phyloP scores from a whole-genome alignment of 176 grass and related monocot species.

The Raddia distichophylla region DNA sequence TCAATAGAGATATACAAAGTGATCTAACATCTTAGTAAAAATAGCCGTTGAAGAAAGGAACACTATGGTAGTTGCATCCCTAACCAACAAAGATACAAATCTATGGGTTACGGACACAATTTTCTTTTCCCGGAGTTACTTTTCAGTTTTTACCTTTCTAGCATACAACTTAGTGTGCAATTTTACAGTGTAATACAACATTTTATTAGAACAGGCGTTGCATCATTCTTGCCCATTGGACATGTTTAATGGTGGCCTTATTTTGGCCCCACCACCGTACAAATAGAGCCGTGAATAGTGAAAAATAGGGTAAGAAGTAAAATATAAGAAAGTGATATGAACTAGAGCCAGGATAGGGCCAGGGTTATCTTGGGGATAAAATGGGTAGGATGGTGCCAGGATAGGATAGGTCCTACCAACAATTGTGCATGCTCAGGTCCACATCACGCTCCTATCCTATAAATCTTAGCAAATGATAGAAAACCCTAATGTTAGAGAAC shows the following conservation, averaged over 20 bases:
- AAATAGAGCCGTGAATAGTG: no score
- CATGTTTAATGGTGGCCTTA: no score
- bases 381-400: no score
- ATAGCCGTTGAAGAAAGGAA: not conserved
- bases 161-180: not conserved
- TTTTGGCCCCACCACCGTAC: no score
- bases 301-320: no score
- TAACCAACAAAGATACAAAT: slow-evolving; percentile 1
- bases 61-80: not conserved
- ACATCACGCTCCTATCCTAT: not conserved
- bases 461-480: not conserved
- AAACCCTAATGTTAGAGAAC: not conserved
- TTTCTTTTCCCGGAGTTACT: slow-evolving; percentile 12
- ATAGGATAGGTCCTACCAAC: no score
- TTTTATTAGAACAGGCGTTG: not conserved
- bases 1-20: not conserved
- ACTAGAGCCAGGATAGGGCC: no score
- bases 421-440: no score
- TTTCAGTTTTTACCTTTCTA: not conserved
- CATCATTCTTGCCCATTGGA: not conserved
- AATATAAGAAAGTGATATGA: no score
- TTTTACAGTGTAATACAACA: not conserved
- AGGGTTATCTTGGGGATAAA: no score
- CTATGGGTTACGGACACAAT: slow-evolving; percentile 13
- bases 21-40: slow-evolving; percentile 13